A percentile compares a stretch with the other conserved stretches of the same genome.
Evolutionary conservation across 2,329 filamentous ascomycete species (phyloP).

Genomic region (Fusarium nurragi): DNA sequence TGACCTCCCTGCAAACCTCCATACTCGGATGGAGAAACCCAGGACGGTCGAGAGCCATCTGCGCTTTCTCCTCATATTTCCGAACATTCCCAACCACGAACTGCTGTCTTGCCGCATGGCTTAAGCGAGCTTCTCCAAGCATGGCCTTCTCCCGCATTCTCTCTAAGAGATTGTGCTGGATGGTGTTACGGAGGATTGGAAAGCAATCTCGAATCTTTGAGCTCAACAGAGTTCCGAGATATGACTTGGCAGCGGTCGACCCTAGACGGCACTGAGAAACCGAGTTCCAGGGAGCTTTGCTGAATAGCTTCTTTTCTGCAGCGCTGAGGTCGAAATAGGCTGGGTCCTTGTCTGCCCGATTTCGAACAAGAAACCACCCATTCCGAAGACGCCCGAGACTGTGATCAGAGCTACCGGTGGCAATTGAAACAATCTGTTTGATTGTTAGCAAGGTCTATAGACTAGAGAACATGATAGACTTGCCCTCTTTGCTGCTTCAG

Average conservation of each 20-base stretch:
- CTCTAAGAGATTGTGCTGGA: conserved; percentile 35
- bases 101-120: conserved; percentile 33
- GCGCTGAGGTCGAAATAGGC: conserved; percentile 40
- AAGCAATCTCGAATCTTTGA: conserved; percentile 50
- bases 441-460: not conserved
- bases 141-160: conserved; percentile 9
- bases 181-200: conserved; percentile 39
- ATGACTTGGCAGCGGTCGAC: conserved; percentile 43
- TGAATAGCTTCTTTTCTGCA: conserved; percentile 46
- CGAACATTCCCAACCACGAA: conserved; percentile 43
- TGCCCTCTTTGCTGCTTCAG: conserved; percentile 18
- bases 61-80: conserved; percentile 35
- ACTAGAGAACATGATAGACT: fast-evolving
- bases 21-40: conserved; percentile 33
- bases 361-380: conserved; percentile 52
- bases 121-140: conserved; percentile 44
- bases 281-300: conserved; percentile 41
- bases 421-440: conserved; percentile 24
- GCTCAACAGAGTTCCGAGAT: conserved; percentile 47
- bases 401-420: conserved; percentile 2
- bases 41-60: conserved; percentile 39
- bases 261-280: conserved; percentile 43
- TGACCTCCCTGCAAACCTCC: conserved; percentile 42
- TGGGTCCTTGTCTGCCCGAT: conserved; percentile 41
- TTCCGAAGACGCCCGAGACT: conserved; percentile 14